A percentile compares a stretch with the other conserved stretches of the same genome.
Evolutionary conservation across 2,329 filamentous ascomycete species (phyloP).

Genomic region (Pseudogymnoascus sp.): DNA sequence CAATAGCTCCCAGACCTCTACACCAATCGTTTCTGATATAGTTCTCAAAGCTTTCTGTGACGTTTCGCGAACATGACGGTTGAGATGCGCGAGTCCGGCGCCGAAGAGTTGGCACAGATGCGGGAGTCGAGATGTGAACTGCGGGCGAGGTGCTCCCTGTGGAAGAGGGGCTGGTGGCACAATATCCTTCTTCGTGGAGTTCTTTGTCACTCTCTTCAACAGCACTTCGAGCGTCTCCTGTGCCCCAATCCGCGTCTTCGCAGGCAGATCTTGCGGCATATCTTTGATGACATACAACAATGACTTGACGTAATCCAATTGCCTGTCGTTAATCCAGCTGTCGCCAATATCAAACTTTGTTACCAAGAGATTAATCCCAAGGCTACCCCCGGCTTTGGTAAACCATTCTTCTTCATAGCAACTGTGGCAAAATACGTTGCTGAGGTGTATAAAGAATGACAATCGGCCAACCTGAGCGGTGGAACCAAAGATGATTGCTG

Average conservation of each 20-base stretch:
- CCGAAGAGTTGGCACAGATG: slow-evolving; percentile 80
- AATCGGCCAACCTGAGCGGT: slow-evolving; percentile 64
- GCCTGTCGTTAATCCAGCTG: slow-evolving; percentile 70
- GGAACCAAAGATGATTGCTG: slow-evolving; percentile 70
- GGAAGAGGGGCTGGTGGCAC: slow-evolving; percentile 40
- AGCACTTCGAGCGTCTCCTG: slow-evolving; percentile 77
- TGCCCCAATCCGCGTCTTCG: slow-evolving; percentile 75
- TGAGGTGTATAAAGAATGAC: slow-evolving; percentile 76
- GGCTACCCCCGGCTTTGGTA: slow-evolving; percentile 84
- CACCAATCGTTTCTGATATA: slow-evolving; percentile 68
- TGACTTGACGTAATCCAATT: slow-evolving; percentile 83
- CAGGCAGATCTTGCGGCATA: slow-evolving; percentile 88
- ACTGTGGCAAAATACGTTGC: slow-evolving; percentile 80
- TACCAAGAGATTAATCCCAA: slow-evolving; percentile 82
- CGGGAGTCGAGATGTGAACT: slow-evolving; percentile 57
- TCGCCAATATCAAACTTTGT: slow-evolving; percentile 80
- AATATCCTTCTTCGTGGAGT: slow-evolving; percentile 71
- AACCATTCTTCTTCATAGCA: slow-evolving; percentile 99
- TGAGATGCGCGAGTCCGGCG: slow-evolving; percentile 88
- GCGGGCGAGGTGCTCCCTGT: slow-evolving; percentile 48
- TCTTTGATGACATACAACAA: slow-evolving; percentile 97
- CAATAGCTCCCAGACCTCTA: slow-evolving; percentile 80
- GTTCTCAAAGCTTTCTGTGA: slow-evolving; percentile 73
- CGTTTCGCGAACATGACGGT: slow-evolving; percentile 83
- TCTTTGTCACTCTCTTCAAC: slow-evolving; percentile 69